These are phyloP conservation scores for Microsporum audouinii DNA, from an alignment of 2,329 filamentous ascomycete genomes.

Conservation along the genomic window DNA sequence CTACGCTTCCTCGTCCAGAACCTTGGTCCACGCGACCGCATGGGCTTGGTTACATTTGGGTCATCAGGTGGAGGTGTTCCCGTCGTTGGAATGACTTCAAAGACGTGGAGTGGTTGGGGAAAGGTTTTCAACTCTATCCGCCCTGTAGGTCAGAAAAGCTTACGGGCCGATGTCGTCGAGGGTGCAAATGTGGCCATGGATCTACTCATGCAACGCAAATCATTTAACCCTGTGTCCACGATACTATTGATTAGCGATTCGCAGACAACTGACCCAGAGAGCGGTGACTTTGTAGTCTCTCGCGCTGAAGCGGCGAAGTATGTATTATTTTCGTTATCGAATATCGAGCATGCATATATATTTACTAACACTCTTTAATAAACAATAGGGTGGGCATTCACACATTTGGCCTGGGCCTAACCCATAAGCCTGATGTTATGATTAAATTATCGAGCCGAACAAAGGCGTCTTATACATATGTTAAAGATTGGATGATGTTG, in stretches of 20 bases:
- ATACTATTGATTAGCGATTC: conserved; percentile 97
- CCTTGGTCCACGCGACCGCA: conserved; percentile 83
- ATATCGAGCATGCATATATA: conserved; percentile 17
- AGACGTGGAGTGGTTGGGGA: conserved; percentile 83
- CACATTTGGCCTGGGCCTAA: conserved; percentile 90
- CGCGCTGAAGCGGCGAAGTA: conserved; percentile 93
- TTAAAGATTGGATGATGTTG: conserved; percentile 99
- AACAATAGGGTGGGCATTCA: conserved; percentile 70
- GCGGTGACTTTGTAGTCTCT: conserved; percentile 94
- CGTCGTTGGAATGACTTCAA: conserved; percentile 95
- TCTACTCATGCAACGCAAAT: conserved; percentile 91
- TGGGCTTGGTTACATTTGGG: conserved; percentile 95
- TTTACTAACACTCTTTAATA: not conserved
- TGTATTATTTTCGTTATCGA: conserved; percentile 27
- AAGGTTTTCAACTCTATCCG: conserved; percentile 78
- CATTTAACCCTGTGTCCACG: conserved; percentile 86
- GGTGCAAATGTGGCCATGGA: conserved; percentile 98
- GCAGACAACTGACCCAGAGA: conserved; percentile 84
- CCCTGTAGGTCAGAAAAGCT: conserved; percentile 90
- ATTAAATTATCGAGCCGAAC: conserved; percentile 91
- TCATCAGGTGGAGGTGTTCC: conserved; percentile 88
- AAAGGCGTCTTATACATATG: conserved; percentile 94
- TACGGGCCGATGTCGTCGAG: conserved; percentile 91
- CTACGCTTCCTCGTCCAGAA: conserved; percentile 83
- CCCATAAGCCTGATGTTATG: conserved; percentile 97